phyloP scores from a whole-genome alignment of 768 basidiomycete species.

The Rhodotorula kratochvilovae region DNA sequence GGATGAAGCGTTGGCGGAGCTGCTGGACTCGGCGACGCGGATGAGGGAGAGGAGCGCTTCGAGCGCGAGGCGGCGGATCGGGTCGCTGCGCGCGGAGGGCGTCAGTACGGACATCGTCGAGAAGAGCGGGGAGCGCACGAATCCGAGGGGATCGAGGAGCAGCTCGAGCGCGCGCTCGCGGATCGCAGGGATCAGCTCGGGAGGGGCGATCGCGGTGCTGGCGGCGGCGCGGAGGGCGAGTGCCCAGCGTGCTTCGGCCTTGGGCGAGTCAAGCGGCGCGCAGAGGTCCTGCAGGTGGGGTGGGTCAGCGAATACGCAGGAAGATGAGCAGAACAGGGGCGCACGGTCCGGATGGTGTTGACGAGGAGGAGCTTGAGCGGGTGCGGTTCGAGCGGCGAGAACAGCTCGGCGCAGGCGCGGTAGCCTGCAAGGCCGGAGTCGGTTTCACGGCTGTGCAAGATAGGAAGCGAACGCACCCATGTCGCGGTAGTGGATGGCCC shows the following conservation, averaged over 20 bases:
- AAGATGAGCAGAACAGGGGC: background rate
- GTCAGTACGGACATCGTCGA: background rate
- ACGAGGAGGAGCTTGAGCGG: constrained; percentile 28
- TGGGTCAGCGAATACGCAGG: accelerated
- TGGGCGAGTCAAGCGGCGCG: background rate
- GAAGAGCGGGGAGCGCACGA: background rate
- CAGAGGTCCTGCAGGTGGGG: constrained; percentile 13
- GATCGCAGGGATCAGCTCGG: constrained; percentile 15
- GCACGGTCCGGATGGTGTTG: constrained; percentile 22
- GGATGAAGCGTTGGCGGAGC: background rate
- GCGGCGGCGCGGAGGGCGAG: constrained; percentile 12
- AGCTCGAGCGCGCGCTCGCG: constrained; percentile 19
- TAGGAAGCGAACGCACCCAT: background rate
- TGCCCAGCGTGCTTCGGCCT: background rate
- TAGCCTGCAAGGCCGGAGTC: constrained; percentile 2
- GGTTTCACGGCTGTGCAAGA: background rate
- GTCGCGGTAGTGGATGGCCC: background rate
- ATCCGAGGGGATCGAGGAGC: background rate
- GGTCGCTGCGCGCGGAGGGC: background rate
- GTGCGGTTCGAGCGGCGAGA: constrained; percentile 1
- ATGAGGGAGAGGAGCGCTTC: constrained; percentile 3
- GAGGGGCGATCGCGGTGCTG: background rate
- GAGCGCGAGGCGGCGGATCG: constrained; percentile 15
- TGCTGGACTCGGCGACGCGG: background rate
- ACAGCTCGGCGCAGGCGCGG: constrained; percentile 29